Base-by-base conservation (phyloP, 345 rosid genomes). In the Corchorus capsularis region DNA sequence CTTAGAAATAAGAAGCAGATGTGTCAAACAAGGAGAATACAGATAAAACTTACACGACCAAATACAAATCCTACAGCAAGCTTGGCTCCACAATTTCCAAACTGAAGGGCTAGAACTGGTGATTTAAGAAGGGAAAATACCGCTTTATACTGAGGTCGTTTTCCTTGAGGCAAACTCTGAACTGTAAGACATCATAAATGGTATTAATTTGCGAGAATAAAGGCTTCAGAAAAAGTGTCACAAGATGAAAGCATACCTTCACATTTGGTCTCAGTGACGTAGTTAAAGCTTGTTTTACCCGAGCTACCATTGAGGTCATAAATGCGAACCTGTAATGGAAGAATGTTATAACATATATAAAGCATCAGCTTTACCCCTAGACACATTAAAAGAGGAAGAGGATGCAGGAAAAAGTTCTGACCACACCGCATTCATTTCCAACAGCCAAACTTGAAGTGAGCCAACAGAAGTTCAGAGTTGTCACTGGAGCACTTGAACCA, bases 341-440 rank as follows among this genome's bases (percentile, higher is more conserved):
- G 59, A 71, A 67, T 19, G 71, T 73, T 65, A 39, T 32, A 75
- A 16, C 41, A 41, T 72, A 52, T 50, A 49, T 66, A 73, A 50
- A 73, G 73, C 72, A 57, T 35, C 54, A 41, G n/a, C 77, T 53
- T 47, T 34, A 50, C 37, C 59, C 49, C 50, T 1, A 64, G 27
- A 75, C 34, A 57, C 15, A 9, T 13, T 61, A 47, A 60, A 73
- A 60, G 66, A 8, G 16, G 39, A 45, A 34, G 22, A 64, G 34
- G 14, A 35, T 39, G 35, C 77, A 27, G 77, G 71, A 75, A 59
- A 74, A 47, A 56, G 46, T 77, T 79, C 90, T 85, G 20, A 91
- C 96, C 92, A 91, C 77, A 37, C 96, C 93, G 47, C 76, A 53
- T 79, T 83, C 82, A 50, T 85, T 85, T 76, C 96, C 96, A 69